phyloP scores from a whole-genome alignment of 2,329 filamentous ascomycete genomes.

The Ophiocordyceps camponoti-floridani region DNA sequence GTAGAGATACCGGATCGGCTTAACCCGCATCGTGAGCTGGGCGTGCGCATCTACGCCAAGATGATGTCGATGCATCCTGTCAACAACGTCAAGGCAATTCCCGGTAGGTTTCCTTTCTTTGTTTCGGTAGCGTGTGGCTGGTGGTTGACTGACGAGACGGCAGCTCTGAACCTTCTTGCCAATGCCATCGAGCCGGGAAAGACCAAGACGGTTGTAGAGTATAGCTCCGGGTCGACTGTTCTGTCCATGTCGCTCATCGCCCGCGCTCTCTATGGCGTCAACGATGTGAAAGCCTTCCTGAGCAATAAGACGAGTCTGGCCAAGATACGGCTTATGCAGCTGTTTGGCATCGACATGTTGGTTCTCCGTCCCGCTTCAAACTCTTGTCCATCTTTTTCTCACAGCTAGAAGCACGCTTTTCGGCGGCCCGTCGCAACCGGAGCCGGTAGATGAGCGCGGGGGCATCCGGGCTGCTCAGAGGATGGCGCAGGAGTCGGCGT shows the following conservation, averaged over 20 bases:
- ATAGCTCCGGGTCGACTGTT: conserved; percentile 44
- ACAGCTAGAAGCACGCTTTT: conserved; percentile 20
- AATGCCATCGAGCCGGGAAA: conserved; percentile 9
- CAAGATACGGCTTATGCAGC: conserved; percentile 37
- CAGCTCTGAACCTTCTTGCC: conserved; percentile 29
- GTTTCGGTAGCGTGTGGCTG: neutral
- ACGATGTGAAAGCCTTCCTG: conserved; percentile 34
- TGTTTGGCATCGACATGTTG: conserved; percentile 38
- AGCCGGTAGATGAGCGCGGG: conserved; percentile 32
- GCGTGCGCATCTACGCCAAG: conserved; percentile 45
- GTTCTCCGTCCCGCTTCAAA: conserved; percentile 1
- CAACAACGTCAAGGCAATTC: conserved; percentile 47
- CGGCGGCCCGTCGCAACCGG: conserved; percentile 39
- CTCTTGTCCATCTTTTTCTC: neutral
- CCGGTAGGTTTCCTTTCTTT: conserved; percentile 18
- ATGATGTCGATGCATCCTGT: conserved; percentile 48
- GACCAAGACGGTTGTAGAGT: conserved; percentile 37
- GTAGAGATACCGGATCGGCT: conserved; percentile 39
- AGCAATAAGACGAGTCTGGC: conserved; percentile 38
- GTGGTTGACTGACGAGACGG: neutral
- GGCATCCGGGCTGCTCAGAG: conserved; percentile 29
- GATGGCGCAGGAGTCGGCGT: conserved; percentile 21
- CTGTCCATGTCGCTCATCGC: conserved; percentile 39
- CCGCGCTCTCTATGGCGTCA: conserved; percentile 28
- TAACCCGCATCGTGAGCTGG: conserved; percentile 38